phyloP scores from a whole-genome alignment of 257 asterid genomes.

The Agastache rugosa region DNA sequence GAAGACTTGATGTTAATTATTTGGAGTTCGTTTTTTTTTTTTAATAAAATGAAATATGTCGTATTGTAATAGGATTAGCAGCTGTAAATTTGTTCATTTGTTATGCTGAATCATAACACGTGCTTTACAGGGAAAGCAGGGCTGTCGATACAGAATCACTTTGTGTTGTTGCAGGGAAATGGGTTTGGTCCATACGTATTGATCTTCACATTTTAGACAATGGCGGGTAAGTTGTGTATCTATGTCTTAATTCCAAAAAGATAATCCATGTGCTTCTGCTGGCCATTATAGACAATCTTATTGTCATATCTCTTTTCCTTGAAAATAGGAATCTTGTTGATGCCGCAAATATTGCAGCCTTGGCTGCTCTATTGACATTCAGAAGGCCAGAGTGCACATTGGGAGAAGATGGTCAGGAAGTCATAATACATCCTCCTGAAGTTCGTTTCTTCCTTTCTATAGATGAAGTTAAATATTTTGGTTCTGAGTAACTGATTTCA shows the following conservation, averaged over 20 bases:
- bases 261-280: conserved; percentile 18
- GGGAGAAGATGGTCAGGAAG: conserved; percentile 86
- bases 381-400: conserved; percentile 91
- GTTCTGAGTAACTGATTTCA: neutral
- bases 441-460: conserved; percentile 50
- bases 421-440: conserved; percentile 78
- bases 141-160: conserved; percentile 97
- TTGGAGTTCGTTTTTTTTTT: neutral
- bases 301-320: conserved; percentile 24
- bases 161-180: conserved; percentile 92
- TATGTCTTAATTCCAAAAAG: conserved; percentile 12
- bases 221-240: conserved; percentile 71
- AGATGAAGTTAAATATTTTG: neutral
- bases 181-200: conserved; percentile 92
- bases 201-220: conserved; percentile 94
- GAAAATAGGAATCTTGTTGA: conserved; percentile 85
- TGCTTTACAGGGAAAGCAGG: conserved; percentile 85
- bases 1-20: neutral
- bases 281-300: conserved; percentile 18
- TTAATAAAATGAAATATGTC: neutral
- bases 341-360: conserved; percentile 95
- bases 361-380: conserved; percentile 89
- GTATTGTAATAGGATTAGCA: neutral
- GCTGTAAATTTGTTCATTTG: conserved; percentile 4
- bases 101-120: conserved; percentile 29